phyloP scores from a whole-genome alignment of 306 rosid species.

The Mimosa bimucronata region DNA sequence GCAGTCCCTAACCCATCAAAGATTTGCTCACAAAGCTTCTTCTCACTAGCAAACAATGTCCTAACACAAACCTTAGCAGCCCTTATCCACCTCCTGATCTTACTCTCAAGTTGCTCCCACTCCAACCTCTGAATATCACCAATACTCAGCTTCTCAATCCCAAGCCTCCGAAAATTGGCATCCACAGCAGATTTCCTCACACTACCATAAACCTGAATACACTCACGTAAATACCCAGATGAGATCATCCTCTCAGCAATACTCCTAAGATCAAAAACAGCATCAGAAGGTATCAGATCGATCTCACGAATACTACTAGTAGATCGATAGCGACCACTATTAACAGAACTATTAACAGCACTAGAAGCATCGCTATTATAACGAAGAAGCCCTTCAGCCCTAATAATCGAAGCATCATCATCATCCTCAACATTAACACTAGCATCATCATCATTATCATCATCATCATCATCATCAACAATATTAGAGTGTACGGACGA shows the following conservation, averaged over 20 bases:
- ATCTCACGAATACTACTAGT: slow-evolving; percentile 87
- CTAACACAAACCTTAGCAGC: slow-evolving; percentile 87
- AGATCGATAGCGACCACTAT: slow-evolving; percentile 74
- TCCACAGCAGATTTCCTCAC: slow-evolving; percentile 85
- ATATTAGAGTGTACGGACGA: slow-evolving; percentile 40
- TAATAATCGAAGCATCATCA: slow-evolving; percentile 29
- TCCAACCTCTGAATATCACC: slow-evolving; percentile 93
- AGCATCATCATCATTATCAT: no score
- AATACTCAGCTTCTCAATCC: slow-evolving; percentile 85
- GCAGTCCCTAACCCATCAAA: slow-evolving; percentile 78
- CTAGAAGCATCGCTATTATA: slow-evolving; percentile 42
- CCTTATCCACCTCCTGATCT: slow-evolving; percentile 91
- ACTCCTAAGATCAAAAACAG: slow-evolving; percentile 71
- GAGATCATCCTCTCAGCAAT: slow-evolving; percentile 90
- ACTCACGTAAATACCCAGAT: slow-evolving; percentile 85
- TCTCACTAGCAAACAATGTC: slow-evolving; percentile 83
- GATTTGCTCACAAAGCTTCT: slow-evolving; percentile 85
- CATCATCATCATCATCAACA: slow-evolving; percentile 11
- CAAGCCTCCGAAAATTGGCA: slow-evolving; percentile 69
- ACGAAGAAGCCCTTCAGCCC: slow-evolving; percentile 45
- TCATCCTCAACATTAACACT: background rate
- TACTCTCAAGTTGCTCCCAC: slow-evolving; percentile 83
- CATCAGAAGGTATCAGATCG: slow-evolving; percentile 88
- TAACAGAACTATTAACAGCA: slow-evolving; percentile 40
- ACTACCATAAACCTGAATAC: slow-evolving; percentile 91